Base-by-base conservation (phyloP, 352 stramenopile genomes). In the Globisporangium okanoganense region DNA sequence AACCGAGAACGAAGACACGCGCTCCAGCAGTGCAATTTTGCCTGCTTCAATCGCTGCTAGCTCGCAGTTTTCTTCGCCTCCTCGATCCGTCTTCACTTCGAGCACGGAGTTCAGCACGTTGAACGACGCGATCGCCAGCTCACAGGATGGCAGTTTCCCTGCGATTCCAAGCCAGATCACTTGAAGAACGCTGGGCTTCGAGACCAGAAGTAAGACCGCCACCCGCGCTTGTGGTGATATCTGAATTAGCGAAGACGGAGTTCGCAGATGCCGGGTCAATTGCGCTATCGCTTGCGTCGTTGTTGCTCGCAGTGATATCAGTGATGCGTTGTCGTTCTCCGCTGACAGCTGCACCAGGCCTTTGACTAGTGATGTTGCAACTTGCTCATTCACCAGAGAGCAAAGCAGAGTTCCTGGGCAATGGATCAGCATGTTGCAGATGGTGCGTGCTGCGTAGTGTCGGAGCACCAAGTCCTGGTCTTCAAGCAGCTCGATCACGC, bases 371-470 rank as follows among this genome's bases (percentile, higher is more conserved):
- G 56, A 25, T 20, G 63, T 35, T n/a, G 78, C 67, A 14, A 77
- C 62, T 24, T 78, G 55, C n/a, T 88, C 76, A 31, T 62, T 79
- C 24, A 89, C 62, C 13, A 90, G 48, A 5, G 29, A 65, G 5
- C 50, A 44, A 20, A 85, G 60, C 25, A 84, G 20, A 8, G 20
- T 49, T 40, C 79, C 67, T 0, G 66, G 38, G 16, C 70, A 65
- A 41, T 78, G 75, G n/a, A 79, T 76, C 0, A 94, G 70, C 60
- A 88, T 80, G 29, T 94, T 94, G 45, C 64, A 73, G 0, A 92
- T 35, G 4, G 82, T 77, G 41, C 77, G 73, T 10, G 76, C 64
- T 4, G 81, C 76, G 33, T 90, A 92, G 50, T 88, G 83, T 1
- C 76, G 69, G 2, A 76, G 57, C 16, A 73, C 45, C 20, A 73